A percentile compares a stretch with the other conserved stretches of the same genome.
These are phyloP conservation scores for Abrus pulchellus DNA, from an alignment of 306 rosid genomes.

Conservation along the genomic window DNA sequence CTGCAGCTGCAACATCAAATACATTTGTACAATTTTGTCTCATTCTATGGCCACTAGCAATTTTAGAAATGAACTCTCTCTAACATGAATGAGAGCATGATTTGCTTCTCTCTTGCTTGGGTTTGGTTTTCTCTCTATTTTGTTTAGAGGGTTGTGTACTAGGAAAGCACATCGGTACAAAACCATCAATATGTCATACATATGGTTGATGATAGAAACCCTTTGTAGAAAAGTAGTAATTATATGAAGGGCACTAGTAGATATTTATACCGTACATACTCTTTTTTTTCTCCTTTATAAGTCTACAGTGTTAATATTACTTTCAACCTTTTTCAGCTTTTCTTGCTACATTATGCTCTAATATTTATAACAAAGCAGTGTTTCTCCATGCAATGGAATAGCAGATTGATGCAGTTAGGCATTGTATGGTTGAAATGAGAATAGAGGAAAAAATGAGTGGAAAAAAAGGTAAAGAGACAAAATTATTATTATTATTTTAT, in stretches of 20 bases:
- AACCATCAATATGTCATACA: constrained; percentile 15
- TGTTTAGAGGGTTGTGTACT: background rate
- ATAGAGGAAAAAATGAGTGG: background rate
- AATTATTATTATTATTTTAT: background rate
- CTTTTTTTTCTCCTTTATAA: background rate
- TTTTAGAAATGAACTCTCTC: constrained; percentile 30
- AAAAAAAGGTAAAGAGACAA: background rate
- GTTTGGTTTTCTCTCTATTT: background rate
- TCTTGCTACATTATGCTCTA: background rate
- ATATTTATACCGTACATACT: constrained; percentile 18
- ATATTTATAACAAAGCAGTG: background rate
- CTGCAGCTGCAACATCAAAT: constrained; percentile 43
- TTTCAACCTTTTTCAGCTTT: background rate
- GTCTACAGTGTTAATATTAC: background rate
- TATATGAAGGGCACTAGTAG: constrained; percentile 35
- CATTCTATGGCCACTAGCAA: constrained; percentile 50
- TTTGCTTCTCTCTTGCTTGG: constrained; percentile 30
- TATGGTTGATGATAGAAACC: background rate
- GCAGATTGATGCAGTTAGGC: background rate
- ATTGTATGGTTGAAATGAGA: background rate
- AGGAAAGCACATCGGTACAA: constrained; percentile 6
- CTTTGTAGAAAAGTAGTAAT: constrained; percentile 43
- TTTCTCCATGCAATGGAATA: background rate
- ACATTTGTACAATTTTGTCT: constrained; percentile 42
- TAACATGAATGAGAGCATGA: constrained; percentile 24